A percentile compares a stretch with the other conserved stretches of the same genome.
phyloP scores from a whole-genome alignment of 768 basidiomycete species.

The Chalciporus pseudorubinellus region DNA sequence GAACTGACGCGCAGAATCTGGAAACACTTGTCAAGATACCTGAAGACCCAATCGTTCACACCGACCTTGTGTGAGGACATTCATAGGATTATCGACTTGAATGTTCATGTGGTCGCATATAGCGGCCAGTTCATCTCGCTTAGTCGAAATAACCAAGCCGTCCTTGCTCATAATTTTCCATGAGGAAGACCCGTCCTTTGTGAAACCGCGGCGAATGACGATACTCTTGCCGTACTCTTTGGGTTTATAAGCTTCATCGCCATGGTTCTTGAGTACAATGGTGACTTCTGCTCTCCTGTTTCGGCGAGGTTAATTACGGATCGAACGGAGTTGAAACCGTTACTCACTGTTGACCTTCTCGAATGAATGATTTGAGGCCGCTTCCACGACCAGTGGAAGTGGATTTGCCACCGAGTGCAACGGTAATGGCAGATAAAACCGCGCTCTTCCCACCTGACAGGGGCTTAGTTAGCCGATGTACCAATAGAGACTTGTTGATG shows the following conservation, averaged over 20 bases:
- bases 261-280: slow-evolving; percentile 83
- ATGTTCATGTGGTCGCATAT: slow-evolving; percentile 97
- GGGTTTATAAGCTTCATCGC: slow-evolving; percentile 83
- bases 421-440: slow-evolving; percentile 86
- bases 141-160: slow-evolving; percentile 64
- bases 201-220: slow-evolving; percentile 77
- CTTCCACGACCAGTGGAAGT: slow-evolving; percentile 85
- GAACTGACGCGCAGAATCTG: slow-evolving; percentile 59
- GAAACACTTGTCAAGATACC: not conserved
- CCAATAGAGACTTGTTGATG: not conserved
- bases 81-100: slow-evolving; percentile 96
- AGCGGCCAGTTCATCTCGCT: slow-evolving; percentile 79
- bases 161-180: slow-evolving; percentile 83
- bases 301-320: not conserved
- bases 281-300: slow-evolving; percentile 59
- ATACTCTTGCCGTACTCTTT: slow-evolving; percentile 87
- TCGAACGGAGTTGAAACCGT: not conserved
- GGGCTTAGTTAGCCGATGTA: not conserved
- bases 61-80: slow-evolving; percentile 82
- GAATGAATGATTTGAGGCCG: slow-evolving; percentile 82
- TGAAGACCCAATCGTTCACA: not conserved
- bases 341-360: slow-evolving; percentile 73
- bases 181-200: slow-evolving; percentile 65
- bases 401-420: slow-evolving; percentile 93
- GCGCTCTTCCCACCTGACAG: slow-evolving; percentile 89